Evolutionary conservation across 495 filamentous ascomycete species (phyloP).

Genomic region (Hypoxylon lienhwacheense): DNA sequence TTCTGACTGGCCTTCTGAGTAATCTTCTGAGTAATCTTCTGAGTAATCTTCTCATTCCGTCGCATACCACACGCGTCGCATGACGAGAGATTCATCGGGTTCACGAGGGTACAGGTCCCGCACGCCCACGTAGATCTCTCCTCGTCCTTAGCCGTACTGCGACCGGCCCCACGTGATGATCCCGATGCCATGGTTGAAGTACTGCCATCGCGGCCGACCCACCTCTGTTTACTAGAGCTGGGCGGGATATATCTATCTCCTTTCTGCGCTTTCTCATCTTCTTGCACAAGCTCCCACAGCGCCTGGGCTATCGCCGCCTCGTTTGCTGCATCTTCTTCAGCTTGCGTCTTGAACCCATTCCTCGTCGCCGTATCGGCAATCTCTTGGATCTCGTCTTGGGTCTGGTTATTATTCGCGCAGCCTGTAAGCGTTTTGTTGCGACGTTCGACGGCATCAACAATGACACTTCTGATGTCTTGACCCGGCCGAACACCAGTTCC

Average conservation of each 20-base stretch:
- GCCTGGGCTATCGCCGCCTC: conserved; percentile 87
- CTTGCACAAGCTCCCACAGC: conserved; percentile 76
- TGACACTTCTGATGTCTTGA: conserved; percentile 72
- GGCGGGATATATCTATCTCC: conserved; percentile 66
- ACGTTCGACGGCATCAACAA: conserved; percentile 71
- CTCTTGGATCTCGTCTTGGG: conserved; percentile 58
- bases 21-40: conserved; percentile 30
- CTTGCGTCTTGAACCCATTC: conserved; percentile 79
- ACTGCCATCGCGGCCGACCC: background rate
- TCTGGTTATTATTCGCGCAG: conserved; percentile 71
- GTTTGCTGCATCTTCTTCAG: conserved; percentile 87
- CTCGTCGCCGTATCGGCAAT: conserved; percentile 67
- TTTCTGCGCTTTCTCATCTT: conserved; percentile 70
- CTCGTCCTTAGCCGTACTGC: conserved; percentile 2
- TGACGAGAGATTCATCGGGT: conserved; percentile 65
- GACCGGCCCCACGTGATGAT: background rate
- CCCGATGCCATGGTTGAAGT: background rate
- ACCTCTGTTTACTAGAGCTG: conserved; percentile 11
- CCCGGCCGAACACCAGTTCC: conserved; percentile 62
- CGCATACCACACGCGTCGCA: conserved; percentile 80
- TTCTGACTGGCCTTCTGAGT: no score
- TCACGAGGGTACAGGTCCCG: conserved; percentile 78
- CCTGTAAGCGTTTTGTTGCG: conserved; percentile 65
- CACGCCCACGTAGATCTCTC: conserved; percentile 65
- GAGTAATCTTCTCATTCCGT: conserved; percentile 50